These are phyloP conservation scores for Neospora caninum DNA, from an alignment of 169 alveolate species.

Conservation along the genomic window DNA sequence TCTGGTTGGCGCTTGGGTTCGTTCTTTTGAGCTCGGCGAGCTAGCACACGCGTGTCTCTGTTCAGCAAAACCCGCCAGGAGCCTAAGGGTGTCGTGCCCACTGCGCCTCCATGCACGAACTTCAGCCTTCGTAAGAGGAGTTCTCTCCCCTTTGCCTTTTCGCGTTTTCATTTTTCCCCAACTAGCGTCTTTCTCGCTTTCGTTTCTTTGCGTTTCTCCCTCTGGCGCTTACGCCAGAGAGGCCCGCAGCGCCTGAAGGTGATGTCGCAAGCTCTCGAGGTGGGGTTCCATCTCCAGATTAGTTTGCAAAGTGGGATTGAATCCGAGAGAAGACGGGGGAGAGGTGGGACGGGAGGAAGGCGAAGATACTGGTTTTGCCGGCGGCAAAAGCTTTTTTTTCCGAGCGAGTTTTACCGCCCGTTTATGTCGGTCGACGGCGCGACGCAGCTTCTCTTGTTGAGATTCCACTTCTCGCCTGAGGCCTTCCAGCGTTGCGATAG, in stretches of 20 bases:
- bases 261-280: background rate
- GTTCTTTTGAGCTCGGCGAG: too few species aligned
- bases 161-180: too few species aligned
- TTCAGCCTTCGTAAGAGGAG: too few species aligned
- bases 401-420: background rate
- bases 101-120: too few species aligned
- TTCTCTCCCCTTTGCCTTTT: too few species aligned
- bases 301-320: background rate
- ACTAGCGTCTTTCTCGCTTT: too few species aligned
- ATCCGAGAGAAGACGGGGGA: background rate
- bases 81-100: too few species aligned
- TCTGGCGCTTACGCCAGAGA: too few species aligned
- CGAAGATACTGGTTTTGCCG: background rate
- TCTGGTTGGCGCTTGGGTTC: too few species aligned
- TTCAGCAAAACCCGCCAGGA: too few species aligned
- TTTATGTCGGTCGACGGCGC: background rate
- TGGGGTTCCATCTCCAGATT: conserved; percentile 38
- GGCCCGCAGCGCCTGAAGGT: background rate
- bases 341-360: background rate
- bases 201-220: too few species aligned
- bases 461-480: background rate
- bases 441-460: conserved; percentile 7
- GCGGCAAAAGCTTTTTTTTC: background rate
- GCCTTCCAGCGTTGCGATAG: background rate
- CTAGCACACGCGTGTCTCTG: too few species aligned